These are phyloP conservation scores for Panicum miliaceum DNA, from an alignment of 176 grass and related monocot genomes.

Conservation along the genomic window DNA sequence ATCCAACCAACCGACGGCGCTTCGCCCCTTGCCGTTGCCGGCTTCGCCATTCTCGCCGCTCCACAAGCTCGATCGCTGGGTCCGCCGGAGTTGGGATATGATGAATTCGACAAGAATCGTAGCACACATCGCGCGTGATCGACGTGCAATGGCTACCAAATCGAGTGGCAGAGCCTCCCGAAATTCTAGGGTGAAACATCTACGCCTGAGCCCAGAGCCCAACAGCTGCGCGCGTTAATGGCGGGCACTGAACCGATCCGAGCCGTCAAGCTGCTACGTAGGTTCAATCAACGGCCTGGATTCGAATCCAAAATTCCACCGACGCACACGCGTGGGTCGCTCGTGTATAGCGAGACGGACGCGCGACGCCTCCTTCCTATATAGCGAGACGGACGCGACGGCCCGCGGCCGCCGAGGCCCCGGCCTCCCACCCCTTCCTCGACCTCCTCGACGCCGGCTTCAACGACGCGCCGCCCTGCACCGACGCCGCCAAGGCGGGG, in stretches of 20 bases:
- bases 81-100: too few relatives aligned
- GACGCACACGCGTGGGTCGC: not conserved
- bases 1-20: too few relatives aligned
- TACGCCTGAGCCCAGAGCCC: too few relatives aligned
- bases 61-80: too few relatives aligned
- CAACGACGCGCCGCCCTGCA: not conserved
- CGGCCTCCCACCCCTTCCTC: slow-evolving; percentile 37
- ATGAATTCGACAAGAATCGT: too few relatives aligned
- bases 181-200: too few relatives aligned
- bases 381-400: not conserved
- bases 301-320: not conserved
- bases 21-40: too few relatives aligned
- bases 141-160: too few relatives aligned
- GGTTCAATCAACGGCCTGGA: slow-evolving; percentile 2
- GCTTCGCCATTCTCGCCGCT: too few relatives aligned
- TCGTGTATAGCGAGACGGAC: not conserved
- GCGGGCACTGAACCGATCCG: not conserved
- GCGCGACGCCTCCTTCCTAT: not conserved
- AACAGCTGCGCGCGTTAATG: not conserved
- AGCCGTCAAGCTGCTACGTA: not conserved
- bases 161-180: too few relatives aligned
- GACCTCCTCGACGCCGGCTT: slow-evolving; percentile 48
- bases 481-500: not conserved
- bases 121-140: too few relatives aligned
- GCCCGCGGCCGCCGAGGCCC: not conserved